Evolutionary conservation across 2,329 filamentous ascomycete genomes (phyloP).

Genomic region (Sporothrix dimorphospora): DNA sequence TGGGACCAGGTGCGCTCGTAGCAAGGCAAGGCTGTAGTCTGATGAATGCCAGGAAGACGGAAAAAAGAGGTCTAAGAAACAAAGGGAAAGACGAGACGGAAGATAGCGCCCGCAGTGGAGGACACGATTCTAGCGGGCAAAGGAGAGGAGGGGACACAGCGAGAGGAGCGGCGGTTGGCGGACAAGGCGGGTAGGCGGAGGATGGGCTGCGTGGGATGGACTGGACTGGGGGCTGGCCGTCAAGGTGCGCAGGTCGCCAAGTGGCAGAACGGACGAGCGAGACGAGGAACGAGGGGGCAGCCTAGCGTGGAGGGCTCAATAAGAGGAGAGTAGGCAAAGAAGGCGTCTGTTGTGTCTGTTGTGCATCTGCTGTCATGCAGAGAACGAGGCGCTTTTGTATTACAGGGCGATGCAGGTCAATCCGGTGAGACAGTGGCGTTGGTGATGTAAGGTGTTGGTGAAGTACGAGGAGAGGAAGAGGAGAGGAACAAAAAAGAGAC

Average conservation of each 20-base stretch:
- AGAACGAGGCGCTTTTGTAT: background rate
- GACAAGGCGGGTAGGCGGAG: background rate
- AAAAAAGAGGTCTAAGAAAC: background rate
- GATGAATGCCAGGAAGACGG: background rate
- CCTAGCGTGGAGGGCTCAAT: background rate
- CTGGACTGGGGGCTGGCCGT: background rate
- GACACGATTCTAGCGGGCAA: background rate
- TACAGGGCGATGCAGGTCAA: background rate
- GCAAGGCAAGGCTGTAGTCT: background rate
- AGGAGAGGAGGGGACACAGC: background rate
- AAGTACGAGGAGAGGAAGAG: background rate
- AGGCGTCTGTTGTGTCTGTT: no score
- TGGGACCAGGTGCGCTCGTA: background rate
- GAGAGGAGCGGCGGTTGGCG: background rate
- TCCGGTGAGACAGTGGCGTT: background rate
- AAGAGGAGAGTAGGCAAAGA: background rate
- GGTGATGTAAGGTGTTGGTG: background rate
- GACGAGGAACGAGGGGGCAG: background rate
- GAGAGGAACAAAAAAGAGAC: background rate
- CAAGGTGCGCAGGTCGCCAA: slow-evolving; percentile 13
- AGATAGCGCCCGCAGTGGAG: slow-evolving; percentile 22
- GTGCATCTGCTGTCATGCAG: no score
- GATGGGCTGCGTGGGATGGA: background rate
- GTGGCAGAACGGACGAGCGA: background rate
- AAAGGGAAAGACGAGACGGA: background rate